Evolutionary conservation across 2,329 filamentous ascomycete genomes (phyloP), one percentile per base, ranked within the genome.

Genomic region (Xylariaceae sp.): DNA sequence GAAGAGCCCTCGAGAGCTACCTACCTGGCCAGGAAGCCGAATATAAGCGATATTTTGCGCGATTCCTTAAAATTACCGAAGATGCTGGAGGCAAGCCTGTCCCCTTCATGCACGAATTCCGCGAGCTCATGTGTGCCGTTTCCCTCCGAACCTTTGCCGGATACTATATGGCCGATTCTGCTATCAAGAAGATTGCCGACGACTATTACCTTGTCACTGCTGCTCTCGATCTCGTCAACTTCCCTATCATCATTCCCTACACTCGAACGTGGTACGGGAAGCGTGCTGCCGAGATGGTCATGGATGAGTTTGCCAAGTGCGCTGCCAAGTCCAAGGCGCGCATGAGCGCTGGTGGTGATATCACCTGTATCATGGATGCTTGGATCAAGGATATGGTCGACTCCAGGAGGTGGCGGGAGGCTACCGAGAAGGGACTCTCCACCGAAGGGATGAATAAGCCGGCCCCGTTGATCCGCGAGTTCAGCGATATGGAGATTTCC

Each of bases 251-350:
- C 62, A 68, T 97, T 31, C 91, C 91, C 30, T 97, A 80, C 74
- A 96, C 90, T 62, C 91, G 89, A 73, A 89, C 89, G 4, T 97
- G 89, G 89, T 94, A 95, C 61, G 93, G 91, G 56, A 95, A 96
- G 78, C 94, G 90, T 72, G 89, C 89, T 22, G 83, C 91, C 44
- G 88, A 95, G 59, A 89, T 95, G 83, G 89, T 95, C 26, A 74
- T 97, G 51, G 78, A 76, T 37, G 90, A 95, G 64, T 97, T 97
- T 61, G 71, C 85, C 62, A 90, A 89, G 68, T 96, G 91, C 61
- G 87, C 91, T 35, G 87, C 89, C 48, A 95, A 96, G 76, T 86
- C 87, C 68, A 95, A 93, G 74, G 84, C 89, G 48, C 84, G 87
- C 55, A 94, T 97, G 87, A 82, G 83, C 55, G 84, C 88, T 41